Base-by-base conservation (phyloP, 176 grass and related monocot species). In the Tillandsia leiboldiana region DNA sequence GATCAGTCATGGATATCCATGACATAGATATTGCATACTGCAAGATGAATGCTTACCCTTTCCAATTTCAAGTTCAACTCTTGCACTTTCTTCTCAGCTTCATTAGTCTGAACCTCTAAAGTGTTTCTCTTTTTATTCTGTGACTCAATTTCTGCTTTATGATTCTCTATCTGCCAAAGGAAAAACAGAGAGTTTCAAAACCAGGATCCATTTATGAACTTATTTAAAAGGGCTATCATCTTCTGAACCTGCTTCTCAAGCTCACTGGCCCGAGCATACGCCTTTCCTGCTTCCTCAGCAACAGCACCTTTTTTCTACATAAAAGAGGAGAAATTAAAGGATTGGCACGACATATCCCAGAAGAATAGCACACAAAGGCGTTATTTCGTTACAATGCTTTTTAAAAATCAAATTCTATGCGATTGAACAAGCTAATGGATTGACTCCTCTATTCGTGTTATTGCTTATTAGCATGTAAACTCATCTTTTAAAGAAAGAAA, bases 161-260 rank as follows among this genome's bases (percentile, higher is more conserved):
- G 80, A 72, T 76, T 83, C 48, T 82, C 82, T 12, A 84, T 81
- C 89, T 99, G 69, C 22, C 74, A 70, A 72, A 58, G 3, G 12
- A 12, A 65, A 50, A 26, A 66, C 73, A 13, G 79, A 70, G 52
- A 70, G 63, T 22, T 59, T 47, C 52, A 79, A 1, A 24, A 69
- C 71, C 28, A 67, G 49, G 28, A 61, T 76, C 15, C 15, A 61
- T 61, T 17, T 61, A 8, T 59, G 15, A 9, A 61, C 56, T 61
- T 18, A 70, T 11, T 11, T 65, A 28, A 75, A 54, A 70, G 51
- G 66, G 66, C 20, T 28, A 72, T n/a, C 51, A 2, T 12, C 24
- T 53, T 18, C 24, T 56, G 24, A 58, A 92, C 94, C 94, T 92
- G 89, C 23, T 90, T 74, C 85, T 90, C 74, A 71, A 92, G 86